These are phyloP conservation scores for Taxawa tesnikishii DNA, from an alignment of 2,329 filamentous ascomycete species.

Conservation along the genomic window DNA sequence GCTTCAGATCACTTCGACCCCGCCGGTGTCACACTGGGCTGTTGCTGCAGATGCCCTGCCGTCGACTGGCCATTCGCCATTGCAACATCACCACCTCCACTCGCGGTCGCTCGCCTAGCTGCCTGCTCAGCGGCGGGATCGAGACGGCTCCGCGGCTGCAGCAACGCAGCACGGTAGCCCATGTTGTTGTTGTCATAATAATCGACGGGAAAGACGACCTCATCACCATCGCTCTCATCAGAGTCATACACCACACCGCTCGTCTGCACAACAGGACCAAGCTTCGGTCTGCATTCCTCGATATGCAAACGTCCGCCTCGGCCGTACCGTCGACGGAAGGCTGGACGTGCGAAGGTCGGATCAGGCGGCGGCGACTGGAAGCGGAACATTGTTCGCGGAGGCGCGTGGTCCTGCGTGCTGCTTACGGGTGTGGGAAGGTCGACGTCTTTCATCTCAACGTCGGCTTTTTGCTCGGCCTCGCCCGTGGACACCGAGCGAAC, in stretches of 20 bases:
- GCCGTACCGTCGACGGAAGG: conserved; percentile 73
- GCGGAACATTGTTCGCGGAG: conserved; percentile 9
- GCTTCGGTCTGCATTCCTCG: conserved; percentile 42
- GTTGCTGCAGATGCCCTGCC: conserved; percentile 5
- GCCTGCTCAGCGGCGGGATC: conserved; percentile 4
- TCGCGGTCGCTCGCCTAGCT: conserved; percentile 7
- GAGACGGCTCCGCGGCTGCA: conserved; percentile 12
- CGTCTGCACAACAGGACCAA: conserved; percentile 13
- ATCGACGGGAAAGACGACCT: conserved; percentile 63
- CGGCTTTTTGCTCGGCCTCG: conserved; percentile 24
- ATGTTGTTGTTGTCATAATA: conserved; percentile 48
- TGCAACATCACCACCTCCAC: conserved; percentile 7
- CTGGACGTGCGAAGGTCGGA: conserved; percentile 33
- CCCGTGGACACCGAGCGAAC: conserved; percentile 28
- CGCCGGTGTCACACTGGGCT: background rate
- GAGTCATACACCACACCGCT: conserved; percentile 55
- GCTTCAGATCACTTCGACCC: conserved; percentile 2
- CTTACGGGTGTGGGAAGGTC: conserved; percentile 12
- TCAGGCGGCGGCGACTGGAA: conserved; percentile 10
- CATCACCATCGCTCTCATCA: conserved; percentile 70
- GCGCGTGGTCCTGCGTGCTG: conserved; percentile 12
- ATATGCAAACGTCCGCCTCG: conserved; percentile 78
- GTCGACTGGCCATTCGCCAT: conserved; percentile 8
- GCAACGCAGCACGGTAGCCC: conserved; percentile 41
- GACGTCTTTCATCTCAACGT: conserved; percentile 23